Evolutionary conservation across 2,329 filamentous ascomycete species (phyloP), one percentile per base, ranked within the genome.

Genomic region (Calonectria hongkongensis): DNA sequence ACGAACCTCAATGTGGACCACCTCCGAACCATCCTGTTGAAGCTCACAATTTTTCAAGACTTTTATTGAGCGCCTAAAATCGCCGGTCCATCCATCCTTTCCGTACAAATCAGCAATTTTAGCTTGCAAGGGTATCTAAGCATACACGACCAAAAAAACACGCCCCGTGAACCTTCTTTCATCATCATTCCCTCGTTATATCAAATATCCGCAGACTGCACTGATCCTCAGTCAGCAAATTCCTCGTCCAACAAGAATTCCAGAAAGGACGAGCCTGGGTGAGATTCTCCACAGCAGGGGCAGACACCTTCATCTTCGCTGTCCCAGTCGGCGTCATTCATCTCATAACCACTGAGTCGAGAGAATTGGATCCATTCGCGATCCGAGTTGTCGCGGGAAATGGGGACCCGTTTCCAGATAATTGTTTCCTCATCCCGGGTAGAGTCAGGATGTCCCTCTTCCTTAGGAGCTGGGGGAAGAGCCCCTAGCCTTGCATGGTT

Each of bases 351-450:
- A 36, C 79, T 84, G 62, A 75, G 80, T 39, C 85, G 81, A 63
- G 82, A 85, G 74, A 90, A 90, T 43, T 89, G 83, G 18, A 84
- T 81, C 88, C 88, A 90, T n/a, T 81, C 78, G 27, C 88, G 87
- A 39, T 85, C 80, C 16, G 82, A 77, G 0, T 73, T 76, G 68
- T 87, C 86, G 21, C 86, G 84, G 21, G 80, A 81, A 4, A 83
- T 58, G 1, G 88, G 89, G 0, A 90, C 85, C 15, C 82, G 85
- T 78, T 89, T 90, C 87, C 88, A 90, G 25, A 90, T 85, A 4
- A 88, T 86, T 30, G 82, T 81, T 15, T 87, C 85, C 21, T 86
- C 84, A n/a, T 83, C 80, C 71, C 81, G 86, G 27, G 73, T 78
- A 3, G 86, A 88, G 36, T 77, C 71, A 4, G 88, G 88, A 21